Evolutionary conservation across 1,284 basidiomycete genomes (phyloP), one percentile per base, ranked within the genome.

Genomic region (Cryptococcus floricola): DNA sequence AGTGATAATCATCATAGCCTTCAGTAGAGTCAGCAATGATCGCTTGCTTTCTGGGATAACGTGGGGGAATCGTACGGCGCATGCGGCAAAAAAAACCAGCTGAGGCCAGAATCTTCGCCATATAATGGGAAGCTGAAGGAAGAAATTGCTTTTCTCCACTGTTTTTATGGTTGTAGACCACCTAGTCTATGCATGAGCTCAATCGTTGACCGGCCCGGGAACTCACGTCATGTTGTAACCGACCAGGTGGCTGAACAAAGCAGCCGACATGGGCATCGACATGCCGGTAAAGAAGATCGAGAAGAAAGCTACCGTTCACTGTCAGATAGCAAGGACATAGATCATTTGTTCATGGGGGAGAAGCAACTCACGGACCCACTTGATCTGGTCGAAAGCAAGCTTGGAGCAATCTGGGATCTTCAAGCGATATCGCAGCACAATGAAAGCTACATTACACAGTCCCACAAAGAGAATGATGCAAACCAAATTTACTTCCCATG

Each of bases 221-320:
- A 58, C 83, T 87, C 87, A 91, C 10, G 81, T 83, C 79, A 92
- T 92, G 74, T 91, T 85, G 76, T 88, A 89, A 3, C 87, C 88
- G 73, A 91, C 85, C 53, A 89, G 59, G 71, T 93, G 90, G 0
- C 88, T 84, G n/a, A 89, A 79, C 19, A 92, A 78, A 0, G 89
- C 87, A 38, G 83, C 80, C 4, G 84, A 80, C 41, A 91, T 81
- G 60, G 88, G 88, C 52, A 88, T 82, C 52, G 84, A 84, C 54
- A 91, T 79, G 0, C 89, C 89, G 34, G 85, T 84, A 67, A 91
- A 91, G 82, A 91, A 91, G 78, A 89, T 88, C 78, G 87, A 86
- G 79, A 88, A 89, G 68, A 52, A 64, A 19, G 67, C 68, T 68
- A 52, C n/a, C 14, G n/a, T n/a, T n/a, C n/a, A n/a, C n/a, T n/a